A percentile compares a stretch with the other conserved stretches of the same genome.
Conservation (phyloP, 306 rosid species). For the Rosa multiflora region DNA sequence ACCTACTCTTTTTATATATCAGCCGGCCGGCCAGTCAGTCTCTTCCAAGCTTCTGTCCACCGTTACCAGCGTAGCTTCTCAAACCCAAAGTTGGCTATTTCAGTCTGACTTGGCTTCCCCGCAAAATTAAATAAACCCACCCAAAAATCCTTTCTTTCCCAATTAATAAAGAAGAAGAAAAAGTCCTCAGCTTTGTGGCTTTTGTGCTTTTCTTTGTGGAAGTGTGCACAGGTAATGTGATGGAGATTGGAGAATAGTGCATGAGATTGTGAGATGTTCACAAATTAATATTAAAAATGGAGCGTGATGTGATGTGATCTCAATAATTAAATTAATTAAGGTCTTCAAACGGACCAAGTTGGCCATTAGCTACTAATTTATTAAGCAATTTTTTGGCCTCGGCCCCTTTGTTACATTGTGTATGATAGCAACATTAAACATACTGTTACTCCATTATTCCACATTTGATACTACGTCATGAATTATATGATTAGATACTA, state of each 20-base stretch:
- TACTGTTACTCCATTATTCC: neutral
- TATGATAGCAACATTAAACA: neutral
- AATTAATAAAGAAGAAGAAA: neutral
- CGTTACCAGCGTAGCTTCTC: neutral
- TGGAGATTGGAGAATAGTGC: slow-evolving; percentile 10
- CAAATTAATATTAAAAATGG: slow-evolving; percentile 15
- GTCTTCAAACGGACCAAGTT: slow-evolving; percentile 2
- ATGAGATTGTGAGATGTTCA: slow-evolving; percentile 29
- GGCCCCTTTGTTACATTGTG: neutral
- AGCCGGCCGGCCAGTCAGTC: neutral
- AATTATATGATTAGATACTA: neutral
- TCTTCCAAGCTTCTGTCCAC: neutral
- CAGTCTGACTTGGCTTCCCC: slow-evolving; percentile 56
- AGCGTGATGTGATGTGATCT: slow-evolving; percentile 36
- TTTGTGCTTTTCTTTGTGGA: neutral
- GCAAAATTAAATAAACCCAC: neutral
- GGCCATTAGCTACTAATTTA: slow-evolving; percentile 27
- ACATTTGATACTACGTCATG: neutral
- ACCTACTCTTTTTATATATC: neutral
- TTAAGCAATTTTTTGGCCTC: neutral
- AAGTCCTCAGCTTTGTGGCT: neutral
- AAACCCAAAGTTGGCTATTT: slow-evolving; percentile 20
- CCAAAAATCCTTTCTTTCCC: neutral
- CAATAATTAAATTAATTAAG: slow-evolving; percentile 15
- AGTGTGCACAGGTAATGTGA: neutral